These are phyloP conservation scores for Hansfordia pulvinata DNA, from an alignment of 2,329 filamentous ascomycete genomes.

Conservation along the genomic window DNA sequence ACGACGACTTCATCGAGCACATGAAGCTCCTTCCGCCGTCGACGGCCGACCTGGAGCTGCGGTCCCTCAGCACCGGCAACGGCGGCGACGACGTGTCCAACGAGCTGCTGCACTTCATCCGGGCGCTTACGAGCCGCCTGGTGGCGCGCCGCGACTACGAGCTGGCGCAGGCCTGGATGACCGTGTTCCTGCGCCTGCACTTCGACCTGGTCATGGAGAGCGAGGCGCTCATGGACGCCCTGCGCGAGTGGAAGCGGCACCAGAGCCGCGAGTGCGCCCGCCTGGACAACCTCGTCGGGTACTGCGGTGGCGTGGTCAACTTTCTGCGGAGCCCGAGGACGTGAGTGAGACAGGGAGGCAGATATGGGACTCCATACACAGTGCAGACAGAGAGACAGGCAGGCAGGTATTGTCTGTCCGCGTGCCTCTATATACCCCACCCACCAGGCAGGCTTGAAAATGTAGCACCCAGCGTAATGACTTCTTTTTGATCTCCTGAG, in stretches of 20 bases:
- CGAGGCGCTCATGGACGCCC: conserved; percentile 37
- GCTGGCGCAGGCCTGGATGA: conserved; percentile 94
- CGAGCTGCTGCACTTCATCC: conserved; percentile 69
- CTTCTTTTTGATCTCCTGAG: too few species aligned
- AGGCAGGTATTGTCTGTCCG: too few species aligned
- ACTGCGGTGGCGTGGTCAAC: conserved; percentile 72
- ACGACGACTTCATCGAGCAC: conserved; percentile 58
- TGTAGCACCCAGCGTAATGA: too few species aligned
- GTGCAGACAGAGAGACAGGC: too few species aligned
- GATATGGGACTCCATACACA: too few species aligned
- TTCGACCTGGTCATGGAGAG: conserved; percentile 39
- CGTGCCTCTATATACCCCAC: too few species aligned
- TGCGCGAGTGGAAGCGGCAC: conserved; percentile 58
- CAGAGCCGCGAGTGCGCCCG: conserved; percentile 60
- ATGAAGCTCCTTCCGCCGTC: conserved; percentile 73
- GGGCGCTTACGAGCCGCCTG: conserved; percentile 62
- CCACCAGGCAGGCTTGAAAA: too few species aligned
- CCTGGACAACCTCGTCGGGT: conserved; percentile 67
- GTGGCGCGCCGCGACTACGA: conserved; percentile 71
- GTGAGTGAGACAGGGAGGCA: conserved; percentile 15
- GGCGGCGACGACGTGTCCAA: conserved; percentile 35
- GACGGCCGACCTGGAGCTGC: conserved; percentile 79
- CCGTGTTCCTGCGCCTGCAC: conserved; percentile 77
- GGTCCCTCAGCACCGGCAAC: conserved; percentile 48
- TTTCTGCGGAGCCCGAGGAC: conserved; percentile 58